These are phyloP conservation scores for Meyerozyma athensensis DNA, from an alignment of 1,139 yeast genomes.

Conservation along the genomic window DNA sequence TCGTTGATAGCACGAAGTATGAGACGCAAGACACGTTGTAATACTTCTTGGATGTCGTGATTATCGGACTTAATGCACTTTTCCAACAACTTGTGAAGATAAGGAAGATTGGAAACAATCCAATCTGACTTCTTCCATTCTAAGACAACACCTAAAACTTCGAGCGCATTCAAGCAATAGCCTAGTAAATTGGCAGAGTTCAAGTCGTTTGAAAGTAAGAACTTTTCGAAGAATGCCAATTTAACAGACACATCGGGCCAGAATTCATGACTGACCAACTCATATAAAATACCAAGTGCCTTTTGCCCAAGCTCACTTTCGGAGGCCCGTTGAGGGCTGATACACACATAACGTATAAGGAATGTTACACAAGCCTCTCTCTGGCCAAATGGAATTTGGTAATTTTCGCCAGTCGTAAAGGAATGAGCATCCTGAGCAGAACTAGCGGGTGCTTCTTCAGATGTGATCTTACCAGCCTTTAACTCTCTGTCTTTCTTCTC, in stretches of 20 bases:
- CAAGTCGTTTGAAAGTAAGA: conserved; percentile 73
- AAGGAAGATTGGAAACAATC: conserved; percentile 66
- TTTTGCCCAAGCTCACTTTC: conserved; percentile 81
- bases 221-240: conserved; percentile 79
- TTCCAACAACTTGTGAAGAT: conserved; percentile 70
- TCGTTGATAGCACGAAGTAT: conserved; percentile 60
- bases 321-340: conserved; percentile 78
- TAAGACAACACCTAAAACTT: conserved; percentile 81
- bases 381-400: conserved; percentile 69
- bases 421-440: conserved; percentile 28
- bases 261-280: conserved; percentile 61
- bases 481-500: conserved; percentile 47
- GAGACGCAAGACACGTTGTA: conserved; percentile 67
- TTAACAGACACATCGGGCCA: conserved; percentile 91
- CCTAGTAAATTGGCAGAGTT: conserved; percentile 58
- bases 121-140: conserved; percentile 73
- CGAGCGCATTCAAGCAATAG: conserved; percentile 84
- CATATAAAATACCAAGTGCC: conserved; percentile 71
- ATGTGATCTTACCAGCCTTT: conserved; percentile 6
- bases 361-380: conserved; percentile 92
- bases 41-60: conserved; percentile 75
- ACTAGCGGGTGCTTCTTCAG: conserved; percentile 18
- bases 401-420: conserved; percentile 40
- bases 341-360: conserved; percentile 81
- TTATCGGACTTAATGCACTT: conserved; percentile 81